A percentile compares a stretch with the other conserved stretches of the same genome.
phyloP scores from a whole-genome alignment of 169 alveolate species.

The Hepatocystis sp. region DNA sequence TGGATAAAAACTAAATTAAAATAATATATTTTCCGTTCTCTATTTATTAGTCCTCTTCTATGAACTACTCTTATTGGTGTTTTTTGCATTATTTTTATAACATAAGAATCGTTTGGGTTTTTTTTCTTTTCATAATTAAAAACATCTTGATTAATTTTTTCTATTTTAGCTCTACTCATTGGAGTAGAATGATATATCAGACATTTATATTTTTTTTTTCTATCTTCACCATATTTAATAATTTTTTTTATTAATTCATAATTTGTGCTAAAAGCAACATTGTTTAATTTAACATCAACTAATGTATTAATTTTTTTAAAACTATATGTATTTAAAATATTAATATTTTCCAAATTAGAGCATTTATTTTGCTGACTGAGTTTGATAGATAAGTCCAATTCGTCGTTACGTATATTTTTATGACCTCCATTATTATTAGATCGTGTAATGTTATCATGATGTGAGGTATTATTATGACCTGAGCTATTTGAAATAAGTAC shows the following conservation, averaged over 20 bases:
- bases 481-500: too few species aligned
- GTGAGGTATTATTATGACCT: too few species aligned
- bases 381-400: too few species aligned
- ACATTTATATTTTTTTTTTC: constrained; percentile 76
- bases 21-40: constrained; percentile 85
- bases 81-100: constrained; percentile 81
- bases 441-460: too few species aligned
- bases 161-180: constrained; percentile 66
- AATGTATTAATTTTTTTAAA: constrained; percentile 15
- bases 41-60: constrained; percentile 86
- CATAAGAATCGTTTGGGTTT: not conserved
- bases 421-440: too few species aligned
- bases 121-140: constrained; percentile 45
- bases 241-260: constrained; percentile 57
- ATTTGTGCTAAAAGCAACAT: constrained; percentile 68
- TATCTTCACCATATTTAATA: constrained; percentile 73
- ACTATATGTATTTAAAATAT: too few species aligned
- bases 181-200: constrained; percentile 51
- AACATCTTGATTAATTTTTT: constrained; percentile 33
- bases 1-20: constrained; percentile 83
- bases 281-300: constrained; percentile 62
- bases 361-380: too few species aligned
- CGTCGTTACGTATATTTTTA: too few species aligned
- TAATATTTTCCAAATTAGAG: too few species aligned
- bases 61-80: constrained; percentile 94